These are phyloP conservation scores for Tolypocladium guangdongense DNA, from an alignment of 2,329 filamentous ascomycete species.

Conservation along the genomic window DNA sequence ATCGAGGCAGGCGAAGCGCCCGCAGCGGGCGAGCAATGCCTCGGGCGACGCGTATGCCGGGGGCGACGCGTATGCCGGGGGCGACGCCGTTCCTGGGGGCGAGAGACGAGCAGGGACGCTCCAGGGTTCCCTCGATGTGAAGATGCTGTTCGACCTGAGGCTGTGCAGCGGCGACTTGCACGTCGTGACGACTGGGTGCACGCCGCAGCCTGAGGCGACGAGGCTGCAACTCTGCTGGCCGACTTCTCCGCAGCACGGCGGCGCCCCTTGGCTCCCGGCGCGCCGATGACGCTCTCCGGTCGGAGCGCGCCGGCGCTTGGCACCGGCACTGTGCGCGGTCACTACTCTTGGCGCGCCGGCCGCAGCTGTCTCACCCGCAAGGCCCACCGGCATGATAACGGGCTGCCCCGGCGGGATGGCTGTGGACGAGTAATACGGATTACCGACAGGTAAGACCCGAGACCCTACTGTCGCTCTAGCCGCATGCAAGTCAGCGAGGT, in stretches of 20 bases:
- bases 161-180: conserved; percentile 39
- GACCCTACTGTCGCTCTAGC: neutral
- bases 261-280: neutral
- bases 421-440: too few species aligned
- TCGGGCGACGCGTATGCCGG: conserved; percentile 50
- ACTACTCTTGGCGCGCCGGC: neutral
- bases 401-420: neutral
- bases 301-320: neutral
- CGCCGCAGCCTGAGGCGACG: too few species aligned
- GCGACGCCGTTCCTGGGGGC: conserved; percentile 54
- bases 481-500: neutral
- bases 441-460: neutral
- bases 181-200: conserved; percentile 26
- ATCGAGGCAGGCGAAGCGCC: conserved; percentile 57
- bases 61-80: conserved; percentile 42
- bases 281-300: neutral
- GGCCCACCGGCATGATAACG: neutral
- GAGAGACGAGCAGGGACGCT: conserved; percentile 58
- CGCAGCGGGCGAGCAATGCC: conserved; percentile 52
- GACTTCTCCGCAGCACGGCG: too few species aligned
- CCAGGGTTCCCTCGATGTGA: conserved; percentile 67
- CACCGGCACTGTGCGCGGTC: neutral
- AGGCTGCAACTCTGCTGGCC: neutral
- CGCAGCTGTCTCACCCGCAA: neutral
- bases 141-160: conserved; percentile 73